These are phyloP conservation scores for Limnomonas spitsbergensis DNA, from an alignment of 139 green algal genomes.

Conservation along the genomic window DNA sequence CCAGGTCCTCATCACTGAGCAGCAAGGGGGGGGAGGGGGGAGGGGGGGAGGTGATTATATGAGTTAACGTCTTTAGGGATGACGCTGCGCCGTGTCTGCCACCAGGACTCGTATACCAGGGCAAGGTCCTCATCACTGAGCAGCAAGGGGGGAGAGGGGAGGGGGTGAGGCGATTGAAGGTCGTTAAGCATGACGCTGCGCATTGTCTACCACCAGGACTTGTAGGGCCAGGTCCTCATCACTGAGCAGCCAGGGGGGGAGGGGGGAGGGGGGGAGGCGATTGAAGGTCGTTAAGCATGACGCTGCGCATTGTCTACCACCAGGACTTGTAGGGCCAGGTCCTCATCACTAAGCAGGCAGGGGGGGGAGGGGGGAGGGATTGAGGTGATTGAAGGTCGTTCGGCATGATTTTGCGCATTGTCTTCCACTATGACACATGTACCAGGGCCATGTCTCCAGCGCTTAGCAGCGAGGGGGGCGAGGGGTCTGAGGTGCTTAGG, in stretches of 20 bases:
- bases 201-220: constrained; percentile 17
- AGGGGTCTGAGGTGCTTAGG: too few relatives aligned
- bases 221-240: constrained; percentile 2
- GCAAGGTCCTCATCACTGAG: constrained; percentile 7
- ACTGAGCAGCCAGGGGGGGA: not conserved
- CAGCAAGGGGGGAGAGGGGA: too few relatives aligned
- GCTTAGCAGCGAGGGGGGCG: not conserved
- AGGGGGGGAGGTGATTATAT: too few relatives aligned
- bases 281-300: too few relatives aligned
- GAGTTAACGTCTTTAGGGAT: too few relatives aligned
- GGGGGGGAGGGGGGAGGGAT: too few relatives aligned
- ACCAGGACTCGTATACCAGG: constrained; percentile 11
- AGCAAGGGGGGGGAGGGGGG: too few relatives aligned
- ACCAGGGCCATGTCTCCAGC: not conserved
- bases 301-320: constrained; percentile 9
- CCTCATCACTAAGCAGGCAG: constrained; percentile 6
- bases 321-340: constrained; percentile 5
- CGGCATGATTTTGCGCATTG: constrained; percentile 33
- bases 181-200: constrained; percentile 40
- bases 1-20: constrained; percentile 4
- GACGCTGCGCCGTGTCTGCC: constrained; percentile 15
- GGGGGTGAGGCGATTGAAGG: too few relatives aligned
- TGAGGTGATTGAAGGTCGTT: too few relatives aligned
- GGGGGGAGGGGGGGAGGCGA: too few relatives aligned
- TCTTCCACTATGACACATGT: constrained; percentile 18